Evolutionary conservation across 2,329 filamentous ascomycete genomes (phyloP), one percentile per base, ranked within the genome.

Genomic region (Trichoderma asperellum): DNA sequence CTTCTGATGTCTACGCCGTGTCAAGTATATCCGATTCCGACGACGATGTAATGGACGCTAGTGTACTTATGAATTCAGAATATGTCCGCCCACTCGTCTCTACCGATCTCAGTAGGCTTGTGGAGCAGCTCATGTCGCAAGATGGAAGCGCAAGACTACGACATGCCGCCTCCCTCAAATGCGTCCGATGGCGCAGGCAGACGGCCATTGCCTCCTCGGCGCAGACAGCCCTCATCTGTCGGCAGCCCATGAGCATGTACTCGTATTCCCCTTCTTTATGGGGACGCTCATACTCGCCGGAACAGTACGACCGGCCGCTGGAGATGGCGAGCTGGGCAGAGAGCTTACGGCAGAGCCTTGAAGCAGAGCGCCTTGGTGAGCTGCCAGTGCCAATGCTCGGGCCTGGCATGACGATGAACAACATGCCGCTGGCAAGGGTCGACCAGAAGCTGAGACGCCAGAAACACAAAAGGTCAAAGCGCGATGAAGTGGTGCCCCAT

Each of bases 11-110:
- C 2, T 96, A 92, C 76, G 89, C 92, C 0, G 86, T 97, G 24
- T 97, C 95, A 1, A 96, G 92, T 24, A 87, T 87, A 14, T 84
- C 87, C 29, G 88, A 86, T 1, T 87, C 87, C 27, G 93, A 97
- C 74, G 82, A 89, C 70, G 93, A 97, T 49, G 89, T 86, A 55
- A 96, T 98, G 90, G 95, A 98, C 77, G 95, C 94, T 21, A 97
- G 93, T 75, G 84, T 97, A 0, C 85, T 98, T 21, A 98, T 98
- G 95, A 94, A 90, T 68, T 91, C 94, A 0, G 92, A 96, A 75
- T 98, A 97, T 76, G 83, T 96, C 16, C 91, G 93, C 71, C 95
- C 95, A 0, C 84, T 97, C 5, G 81, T 92, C 3, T 80, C 87
- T 0, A 96, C 93, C 10, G 94, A 98, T 53, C 86, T 98, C 2